Percentiles rank a stretch among this genome's conserved stretches.
Conservation (phyloP, 164 flowering plant genomes). For the Chloranthus sessilifolius region DNA sequence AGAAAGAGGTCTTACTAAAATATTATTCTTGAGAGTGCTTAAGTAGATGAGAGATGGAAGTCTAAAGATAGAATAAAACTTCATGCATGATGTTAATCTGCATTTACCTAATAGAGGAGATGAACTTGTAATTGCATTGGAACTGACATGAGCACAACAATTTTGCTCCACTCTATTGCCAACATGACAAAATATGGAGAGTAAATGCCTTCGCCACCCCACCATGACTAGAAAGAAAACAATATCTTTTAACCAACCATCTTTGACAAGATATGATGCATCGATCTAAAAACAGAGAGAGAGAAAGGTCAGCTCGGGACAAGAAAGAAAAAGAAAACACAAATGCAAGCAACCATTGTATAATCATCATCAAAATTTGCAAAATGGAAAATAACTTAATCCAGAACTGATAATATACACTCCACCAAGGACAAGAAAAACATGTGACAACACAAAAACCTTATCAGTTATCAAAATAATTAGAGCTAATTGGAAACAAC, state of each 20-base stretch:
- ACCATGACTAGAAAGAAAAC: conserved; percentile 28
- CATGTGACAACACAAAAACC: no score
- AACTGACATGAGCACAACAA: conserved; percentile 17
- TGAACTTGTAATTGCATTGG: conserved; percentile 20
- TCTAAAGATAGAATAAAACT: no score
- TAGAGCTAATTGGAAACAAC: no score
- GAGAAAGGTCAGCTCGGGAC: no score
- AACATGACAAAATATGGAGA: conserved; percentile 29
- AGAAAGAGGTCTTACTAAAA: not conserved
- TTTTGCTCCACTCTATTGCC: conserved; percentile 36
- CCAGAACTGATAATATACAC: no score
- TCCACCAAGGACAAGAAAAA: no score
- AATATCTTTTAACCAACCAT: not conserved
- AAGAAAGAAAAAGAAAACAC: no score
- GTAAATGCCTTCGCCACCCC: conserved; percentile 57
- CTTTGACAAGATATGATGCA: conserved; percentile 3
- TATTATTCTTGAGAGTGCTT: not conserved
- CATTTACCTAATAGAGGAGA: conserved; percentile 31
- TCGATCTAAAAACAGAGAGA: no score
- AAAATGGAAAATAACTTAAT: no score
- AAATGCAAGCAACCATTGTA: no score
- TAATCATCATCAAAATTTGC: no score
- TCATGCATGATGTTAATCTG: not conserved
- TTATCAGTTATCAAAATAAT: no score
- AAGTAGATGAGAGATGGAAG: not conserved